Conservation (phyloP, 2,329 filamentous ascomycete species). For the Aurifilum marmelostoma region DNA sequence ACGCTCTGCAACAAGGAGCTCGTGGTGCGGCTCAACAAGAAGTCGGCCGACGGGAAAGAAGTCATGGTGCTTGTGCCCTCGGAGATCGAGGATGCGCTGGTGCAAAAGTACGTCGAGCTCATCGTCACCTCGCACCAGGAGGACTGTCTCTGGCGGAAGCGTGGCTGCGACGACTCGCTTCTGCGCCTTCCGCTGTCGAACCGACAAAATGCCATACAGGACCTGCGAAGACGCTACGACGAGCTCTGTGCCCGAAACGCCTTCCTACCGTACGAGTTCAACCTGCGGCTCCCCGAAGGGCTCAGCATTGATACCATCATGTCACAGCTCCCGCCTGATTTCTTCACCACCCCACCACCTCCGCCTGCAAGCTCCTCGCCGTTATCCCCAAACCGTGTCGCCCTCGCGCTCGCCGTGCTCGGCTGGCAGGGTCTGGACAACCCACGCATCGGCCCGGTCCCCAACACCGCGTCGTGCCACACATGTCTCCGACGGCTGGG, state of each 20-base stretch:
- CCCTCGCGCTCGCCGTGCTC: constrained; percentile 70
- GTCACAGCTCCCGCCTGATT: constrained; percentile 54
- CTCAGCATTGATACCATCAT: constrained; percentile 56
- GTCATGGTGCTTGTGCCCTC: constrained; percentile 58
- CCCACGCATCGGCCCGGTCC: constrained; percentile 59
- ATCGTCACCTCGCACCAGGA: constrained; percentile 77
- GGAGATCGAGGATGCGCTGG: constrained; percentile 70
- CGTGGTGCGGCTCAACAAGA: constrained; percentile 74
- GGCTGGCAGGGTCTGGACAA: constrained; percentile 74
- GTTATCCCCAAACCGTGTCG: constrained; percentile 57
- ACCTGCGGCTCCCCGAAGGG: constrained; percentile 58
- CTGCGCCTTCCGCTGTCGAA: constrained; percentile 68
- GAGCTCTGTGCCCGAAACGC: constrained; percentile 58
- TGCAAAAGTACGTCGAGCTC: constrained; percentile 74
- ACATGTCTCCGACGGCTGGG: constrained; percentile 88
- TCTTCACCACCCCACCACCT: constrained; percentile 53
- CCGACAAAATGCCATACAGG: constrained; percentile 58
- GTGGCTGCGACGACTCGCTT: constrained; percentile 77
- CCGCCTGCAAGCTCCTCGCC: constrained; percentile 39
- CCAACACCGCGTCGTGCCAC: constrained; percentile 77
- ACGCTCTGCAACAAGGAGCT: constrained; percentile 83
- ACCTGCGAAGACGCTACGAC: constrained; percentile 66
- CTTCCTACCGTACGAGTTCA: constrained; percentile 65
- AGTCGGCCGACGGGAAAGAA: constrained; percentile 59
- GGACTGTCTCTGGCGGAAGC: constrained; percentile 82